Evolutionary conservation across 2,329 filamentous ascomycete genomes (phyloP), one percentile per base, ranked within the genome.

Genomic region (Chalaropsis thielavioides): DNA sequence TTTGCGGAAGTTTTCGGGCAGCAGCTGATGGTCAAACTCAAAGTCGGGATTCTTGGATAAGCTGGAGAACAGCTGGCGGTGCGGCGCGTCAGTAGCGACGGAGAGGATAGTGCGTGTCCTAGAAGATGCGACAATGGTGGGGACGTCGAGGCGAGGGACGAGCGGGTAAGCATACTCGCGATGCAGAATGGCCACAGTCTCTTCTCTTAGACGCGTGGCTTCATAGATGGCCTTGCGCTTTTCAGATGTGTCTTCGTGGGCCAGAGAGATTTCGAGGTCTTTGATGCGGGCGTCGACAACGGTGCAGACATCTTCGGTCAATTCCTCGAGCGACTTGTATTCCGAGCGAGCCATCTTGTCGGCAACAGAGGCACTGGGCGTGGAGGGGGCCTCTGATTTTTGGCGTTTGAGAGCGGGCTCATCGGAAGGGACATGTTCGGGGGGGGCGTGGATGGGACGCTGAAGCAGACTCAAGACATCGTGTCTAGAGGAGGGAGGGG

Each of bases 31-130:
- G 61, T 64, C 62, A 38, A 64, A 60, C 49, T 67, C 66, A 27
- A 67, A 67, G 27, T 73, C 70, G 11, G 71, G 67, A 1, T 74
- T 71, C 15, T 71, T 59, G 8, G 75, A 89, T 61, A 96, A 78
- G 73, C 92, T 95, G 3, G 92, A 95, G 73, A 94, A 96, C 3
- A 96, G 78, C 67, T 92, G 88, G 43, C 88, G 81, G 58, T 85
- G 84, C 1, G 86, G 84, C 49, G 88, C 88, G 69, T 85, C 88
- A 64, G 89, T 90, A 69, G 85, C 86, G 0, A 95, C 78, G 0
- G 89, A 92, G 66, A 96, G 77, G 5, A 92, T 86, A 17, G 84
- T 80, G 64, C 60, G 64, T 3, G 63, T 64, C 56, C 65, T 65
- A n/a, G 59, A 58, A 1, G 59, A 62, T 58, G 54, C 54, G 54